Percentiles rank a stretch among this genome's conserved stretches.
These are phyloP conservation scores for Leptographium wingfieldii DNA, from an alignment of 2,329 filamentous ascomycete species.

Conservation along the genomic window DNA sequence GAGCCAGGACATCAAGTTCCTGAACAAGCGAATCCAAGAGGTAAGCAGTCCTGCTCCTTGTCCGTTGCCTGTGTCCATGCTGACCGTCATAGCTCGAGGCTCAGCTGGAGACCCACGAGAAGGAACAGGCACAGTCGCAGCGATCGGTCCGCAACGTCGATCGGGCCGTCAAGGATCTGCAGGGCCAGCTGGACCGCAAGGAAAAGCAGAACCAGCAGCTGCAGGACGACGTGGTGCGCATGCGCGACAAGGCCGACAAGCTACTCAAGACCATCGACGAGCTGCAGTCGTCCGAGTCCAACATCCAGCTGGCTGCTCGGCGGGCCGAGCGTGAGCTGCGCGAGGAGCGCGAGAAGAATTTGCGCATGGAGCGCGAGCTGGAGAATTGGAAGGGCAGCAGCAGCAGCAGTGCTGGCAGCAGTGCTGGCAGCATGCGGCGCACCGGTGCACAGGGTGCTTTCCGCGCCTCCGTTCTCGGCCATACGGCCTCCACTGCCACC, in stretches of 20 bases:
- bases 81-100: slow-evolving; percentile 57
- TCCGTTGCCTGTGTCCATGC: neutral
- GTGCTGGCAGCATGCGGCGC: slow-evolving; percentile 30
- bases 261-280: slow-evolving; percentile 88
- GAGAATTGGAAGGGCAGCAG: slow-evolving; percentile 46
- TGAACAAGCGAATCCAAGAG: slow-evolving; percentile 91
- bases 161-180: slow-evolving; percentile 84
- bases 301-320: slow-evolving; percentile 66
- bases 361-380: slow-evolving; percentile 77
- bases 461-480: slow-evolving; percentile 8
- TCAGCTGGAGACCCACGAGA: slow-evolving; percentile 73
- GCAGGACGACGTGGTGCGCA: slow-evolving; percentile 69
- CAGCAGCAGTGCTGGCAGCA: slow-evolving; percentile 14
- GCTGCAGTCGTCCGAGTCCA: slow-evolving; percentile 75
- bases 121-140: slow-evolving; percentile 64
- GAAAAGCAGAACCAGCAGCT: slow-evolving; percentile 77
- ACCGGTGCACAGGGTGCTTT: slow-evolving; percentile 23
- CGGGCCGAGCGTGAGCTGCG: slow-evolving; percentile 81
- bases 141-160: slow-evolving; percentile 86
- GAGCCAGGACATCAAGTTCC: slow-evolving; percentile 88
- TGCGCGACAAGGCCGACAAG: slow-evolving; percentile 83
- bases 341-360: slow-evolving; percentile 71
- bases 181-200: slow-evolving; percentile 81
- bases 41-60: slow-evolving; percentile 30
- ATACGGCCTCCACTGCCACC: slow-evolving; percentile 10